A percentile compares a stretch with the other conserved stretches of the same genome.
Evolutionary conservation across 495 filamentous ascomycete species (phyloP).

Genomic region (Aspergillus egyptiacus): DNA sequence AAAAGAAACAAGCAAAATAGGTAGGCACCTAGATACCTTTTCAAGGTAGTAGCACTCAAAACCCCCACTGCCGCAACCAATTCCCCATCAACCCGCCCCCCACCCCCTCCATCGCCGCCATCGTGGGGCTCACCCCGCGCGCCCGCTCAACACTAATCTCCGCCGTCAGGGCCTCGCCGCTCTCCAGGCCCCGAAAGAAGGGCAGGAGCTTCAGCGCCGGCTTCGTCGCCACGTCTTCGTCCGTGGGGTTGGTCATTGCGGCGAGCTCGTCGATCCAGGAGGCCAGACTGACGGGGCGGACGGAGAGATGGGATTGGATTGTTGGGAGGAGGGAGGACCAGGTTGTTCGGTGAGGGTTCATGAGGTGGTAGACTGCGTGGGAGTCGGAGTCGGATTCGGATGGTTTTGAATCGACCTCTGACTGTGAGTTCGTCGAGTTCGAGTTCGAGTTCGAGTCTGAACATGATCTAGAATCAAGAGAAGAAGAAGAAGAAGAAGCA

Average conservation of each 20-base stretch:
- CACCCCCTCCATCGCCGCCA: conserved; percentile 17
- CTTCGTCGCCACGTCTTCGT: background rate
- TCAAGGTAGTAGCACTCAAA: too few species aligned
- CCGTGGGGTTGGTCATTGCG: background rate
- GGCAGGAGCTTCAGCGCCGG: background rate
- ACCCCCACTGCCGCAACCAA: conserved; percentile 23
- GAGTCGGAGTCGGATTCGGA: background rate
- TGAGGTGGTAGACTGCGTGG: background rate
- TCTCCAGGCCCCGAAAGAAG: background rate
- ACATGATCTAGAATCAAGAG: too few species aligned
- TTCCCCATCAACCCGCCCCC: conserved; percentile 18
- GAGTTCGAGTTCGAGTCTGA: too few species aligned
- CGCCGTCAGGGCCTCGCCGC: background rate
- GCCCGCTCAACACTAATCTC: conserved; percentile 15
- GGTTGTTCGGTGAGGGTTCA: background rate
- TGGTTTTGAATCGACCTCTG: background rate
- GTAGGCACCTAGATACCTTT: too few species aligned
- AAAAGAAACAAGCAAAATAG: too few species aligned
- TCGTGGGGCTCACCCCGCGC: conserved; percentile 13
- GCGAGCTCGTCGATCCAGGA: background rate
- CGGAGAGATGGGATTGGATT: background rate
- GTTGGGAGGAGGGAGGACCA: background rate
- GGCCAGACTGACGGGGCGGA: background rate
- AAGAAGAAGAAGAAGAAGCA: too few species aligned
- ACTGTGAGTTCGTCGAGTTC: background rate